Percentiles rank a stretch among this genome's conserved stretches.
These are phyloP conservation scores for Globisporangium takayamanum DNA, from an alignment of 352 stramenopile species.

Conservation along the genomic window DNA sequence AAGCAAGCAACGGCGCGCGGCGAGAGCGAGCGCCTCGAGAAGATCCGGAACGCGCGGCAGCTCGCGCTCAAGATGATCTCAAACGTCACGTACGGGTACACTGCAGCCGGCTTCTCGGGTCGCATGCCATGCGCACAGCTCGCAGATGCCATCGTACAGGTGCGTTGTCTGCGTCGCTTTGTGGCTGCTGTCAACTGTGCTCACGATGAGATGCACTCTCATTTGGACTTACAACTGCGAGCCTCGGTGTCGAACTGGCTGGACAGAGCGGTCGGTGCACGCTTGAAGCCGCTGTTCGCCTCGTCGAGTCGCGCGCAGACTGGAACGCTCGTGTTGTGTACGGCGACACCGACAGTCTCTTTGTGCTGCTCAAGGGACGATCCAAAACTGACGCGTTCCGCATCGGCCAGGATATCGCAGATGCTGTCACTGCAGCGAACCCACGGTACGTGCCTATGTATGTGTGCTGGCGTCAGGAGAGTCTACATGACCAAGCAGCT, in stretches of 20 bases:
- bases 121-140: slow-evolving; percentile 95
- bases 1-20: slow-evolving; percentile 84
- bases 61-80: slow-evolving; percentile 98
- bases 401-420: slow-evolving; percentile 90
- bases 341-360: slow-evolving; percentile 98
- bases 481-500: background rate
- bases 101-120: slow-evolving; percentile 96
- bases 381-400: slow-evolving; percentile 92
- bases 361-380: slow-evolving; percentile 94
- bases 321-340: slow-evolving; percentile 93
- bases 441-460: slow-evolving; percentile 42
- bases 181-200: background rate
- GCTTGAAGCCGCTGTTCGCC: slow-evolving; percentile 90
- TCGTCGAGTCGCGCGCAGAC: slow-evolving; percentile 81
- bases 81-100: slow-evolving; percentile 99
- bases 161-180: slow-evolving; percentile 6
- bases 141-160: slow-evolving; percentile 98
- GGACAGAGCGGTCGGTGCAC: slow-evolving; percentile 79
- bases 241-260: background rate
- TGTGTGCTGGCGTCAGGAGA: background rate
- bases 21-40: slow-evolving; percentile 42
- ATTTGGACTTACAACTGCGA: background rate
- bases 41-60: slow-evolving; percentile 74
- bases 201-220: background rate
- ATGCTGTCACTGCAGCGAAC: slow-evolving; percentile 78